Base-by-base conservation (phyloP, 2,329 filamentous ascomycete genomes). In the Ceratocystiopsis sp. region DNA sequence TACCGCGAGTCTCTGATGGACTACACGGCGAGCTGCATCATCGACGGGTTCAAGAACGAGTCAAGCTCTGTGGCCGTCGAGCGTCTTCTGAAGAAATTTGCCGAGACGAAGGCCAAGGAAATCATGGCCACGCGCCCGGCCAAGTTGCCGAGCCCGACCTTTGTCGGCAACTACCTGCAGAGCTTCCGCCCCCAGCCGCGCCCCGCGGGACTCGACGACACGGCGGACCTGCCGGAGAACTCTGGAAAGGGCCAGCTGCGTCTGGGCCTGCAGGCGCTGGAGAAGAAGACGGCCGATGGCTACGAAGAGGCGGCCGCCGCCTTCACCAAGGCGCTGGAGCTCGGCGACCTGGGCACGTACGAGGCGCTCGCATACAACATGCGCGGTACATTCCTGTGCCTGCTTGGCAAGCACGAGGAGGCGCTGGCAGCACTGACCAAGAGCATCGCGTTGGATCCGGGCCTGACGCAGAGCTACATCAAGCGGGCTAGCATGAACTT, bases 21-120 rank as follows among this genome's bases (percentile, higher is more conserved):
- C 65, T 96, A 93, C 66, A 98, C 91, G 10, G 91, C 91, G 46
- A 95, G 89, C 65, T 98, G 91, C 67, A 98, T 98, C 61, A 94
- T 98, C 59, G 91, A 98, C 60, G 83, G 83, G 49, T 98, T 98
- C 72, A 81, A 84, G 65, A 96, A 91, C 61, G 83, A 94, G 55
- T 69, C 73, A 48, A 93, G 84, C 57, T 86, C 89, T 19, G 78
- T 87, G 60, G 79, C 86, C 38, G 87, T 98, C 11, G 91, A 98
- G 68, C 72, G 89, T 49, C 67, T 98, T 49, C 71, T 98, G 49
- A 96, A 96, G 72, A 93, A 93, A 67, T 89, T 96, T 41, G 91
- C 91, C 39, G 89, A 96, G 64, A 73, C 83, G 52, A 95, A 95
- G 69, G 89, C 84, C 50, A 86, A 89, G 66, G 78, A 77, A 50